Percentiles rank a stretch among this genome's conserved stretches.
Conservation (phyloP, 192 early-diverging fungal genomes). For the Coemansia sp. region DNA sequence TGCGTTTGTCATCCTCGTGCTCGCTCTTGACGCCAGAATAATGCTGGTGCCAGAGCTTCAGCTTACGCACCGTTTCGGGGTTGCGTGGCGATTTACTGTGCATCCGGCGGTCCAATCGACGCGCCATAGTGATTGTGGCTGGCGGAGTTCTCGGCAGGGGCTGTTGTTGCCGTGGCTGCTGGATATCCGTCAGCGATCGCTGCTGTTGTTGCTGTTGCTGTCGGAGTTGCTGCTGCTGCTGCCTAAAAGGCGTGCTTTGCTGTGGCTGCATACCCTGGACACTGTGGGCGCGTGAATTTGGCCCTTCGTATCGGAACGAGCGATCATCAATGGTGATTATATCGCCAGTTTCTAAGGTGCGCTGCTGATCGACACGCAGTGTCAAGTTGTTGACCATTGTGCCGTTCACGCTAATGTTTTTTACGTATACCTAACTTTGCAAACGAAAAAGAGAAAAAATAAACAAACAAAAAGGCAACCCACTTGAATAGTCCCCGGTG, state of each 20-base stretch:
- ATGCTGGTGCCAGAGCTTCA: slow-evolving; percentile 36
- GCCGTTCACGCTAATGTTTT: slow-evolving; percentile 34
- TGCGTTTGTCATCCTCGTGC: background rate
- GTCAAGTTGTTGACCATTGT: slow-evolving; percentile 12
- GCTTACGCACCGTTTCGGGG: slow-evolving; percentile 20
- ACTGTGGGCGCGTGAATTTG: background rate
- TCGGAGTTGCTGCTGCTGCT: background rate
- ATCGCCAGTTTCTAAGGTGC: slow-evolving; percentile 17
- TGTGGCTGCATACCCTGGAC: background rate
- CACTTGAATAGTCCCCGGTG: no score
- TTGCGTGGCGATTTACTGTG: slow-evolving; percentile 2
- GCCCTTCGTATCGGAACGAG: slow-evolving; percentile 38
- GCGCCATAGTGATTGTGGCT: background rate
- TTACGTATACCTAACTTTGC: slow-evolving; percentile 21
- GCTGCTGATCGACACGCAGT: slow-evolving; percentile 19
- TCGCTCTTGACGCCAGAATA: slow-evolving; percentile 9
- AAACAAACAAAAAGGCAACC: background rate
- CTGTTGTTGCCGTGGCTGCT: background rate
- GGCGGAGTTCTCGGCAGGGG: background rate
- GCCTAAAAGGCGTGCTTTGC: background rate
- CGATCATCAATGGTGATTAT: slow-evolving; percentile 39
- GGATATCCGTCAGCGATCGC: background rate
- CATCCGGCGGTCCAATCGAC: background rate
- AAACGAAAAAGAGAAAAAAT: background rate
- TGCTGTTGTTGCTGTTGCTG: no score